Evolutionary conservation across 2,329 filamentous ascomycete species (phyloP), one percentile per base, ranked within the genome.

Genomic region (Sodiomyces alkalinus): DNA sequence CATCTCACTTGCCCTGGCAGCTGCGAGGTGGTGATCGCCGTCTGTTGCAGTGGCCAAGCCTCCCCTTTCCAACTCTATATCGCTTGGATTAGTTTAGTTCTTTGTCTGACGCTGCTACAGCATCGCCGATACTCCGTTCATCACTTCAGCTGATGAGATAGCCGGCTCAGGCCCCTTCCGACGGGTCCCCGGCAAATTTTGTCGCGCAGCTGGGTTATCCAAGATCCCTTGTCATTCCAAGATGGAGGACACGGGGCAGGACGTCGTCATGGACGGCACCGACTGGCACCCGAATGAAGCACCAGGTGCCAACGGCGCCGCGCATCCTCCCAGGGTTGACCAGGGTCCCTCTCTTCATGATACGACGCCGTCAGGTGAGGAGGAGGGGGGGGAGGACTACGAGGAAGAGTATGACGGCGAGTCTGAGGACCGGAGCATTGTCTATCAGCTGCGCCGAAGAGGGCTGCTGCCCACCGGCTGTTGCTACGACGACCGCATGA

Each of bases 401-500:
- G 43, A 44, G 6, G 39, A 39, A n/a, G 42, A 41, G 3, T 38
- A 33, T 22, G 38, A 35, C 15, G 39, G 42, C 10, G 47, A 49
- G 10, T 44, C 47, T 1, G 51, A 51, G 7, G 49, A 51, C 3
- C 52, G 53, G 11, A 47, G 52, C 7, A 42, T 58, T 3, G 51
- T 48, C 2, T 52, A 50, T 3, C 49, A 55, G 28, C 40, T 61
- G 28, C 48, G 48, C 10, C 53, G 55, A 32, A 58, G 53, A 20
- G 60, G 62, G 2, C 52, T 70, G 16, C 58, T 81, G 2, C 70
- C 77, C 0, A 86, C 80, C 0, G 81, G 81, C 4, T 73, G 79
- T 35, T 87, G 81, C 39, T 98, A 96, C 48, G 90, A 98, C 55
- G 75, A 82, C 32, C 74, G 87, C 18, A 98, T 98, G 90, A 83